Percentiles rank a stretch among this genome's conserved stretches.
phyloP scores from a whole-genome alignment of 768 basidiomycete genomes.

The Suillus variegatus region DNA sequence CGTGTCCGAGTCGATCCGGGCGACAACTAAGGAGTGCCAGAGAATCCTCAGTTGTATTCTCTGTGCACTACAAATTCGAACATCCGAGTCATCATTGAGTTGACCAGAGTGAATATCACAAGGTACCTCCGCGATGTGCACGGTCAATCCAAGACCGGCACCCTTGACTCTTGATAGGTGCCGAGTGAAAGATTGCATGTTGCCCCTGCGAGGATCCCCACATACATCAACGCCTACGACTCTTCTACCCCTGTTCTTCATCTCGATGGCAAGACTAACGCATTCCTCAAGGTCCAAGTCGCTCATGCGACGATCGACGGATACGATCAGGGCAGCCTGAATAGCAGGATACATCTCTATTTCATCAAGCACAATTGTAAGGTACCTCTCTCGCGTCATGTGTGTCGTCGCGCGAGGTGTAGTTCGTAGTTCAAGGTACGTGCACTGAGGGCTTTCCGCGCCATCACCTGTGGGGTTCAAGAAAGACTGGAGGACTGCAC shows the following conservation, averaged over 20 bases:
- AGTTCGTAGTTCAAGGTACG: constrained; percentile 81
- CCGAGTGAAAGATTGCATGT: constrained; percentile 50
- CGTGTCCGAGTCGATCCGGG: constrained; percentile 77
- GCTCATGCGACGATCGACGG: constrained; percentile 74
- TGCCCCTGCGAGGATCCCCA: constrained; percentile 67
- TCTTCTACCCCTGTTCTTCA: constrained; percentile 58
- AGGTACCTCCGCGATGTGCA: constrained; percentile 80
- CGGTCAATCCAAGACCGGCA: constrained; percentile 69
- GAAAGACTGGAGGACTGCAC: constrained; percentile 67
- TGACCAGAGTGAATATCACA: constrained; percentile 9
- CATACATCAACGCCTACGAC: constrained; percentile 83
- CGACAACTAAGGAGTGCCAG: constrained; percentile 56
- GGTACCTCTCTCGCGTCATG: constrained; percentile 64
- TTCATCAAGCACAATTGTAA: constrained; percentile 65
- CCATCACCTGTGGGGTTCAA: constrained; percentile 35
- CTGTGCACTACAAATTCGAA: constrained; percentile 38
- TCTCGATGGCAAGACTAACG: constrained; percentile 52
- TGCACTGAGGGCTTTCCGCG: constrained; percentile 49
- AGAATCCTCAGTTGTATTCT: constrained; percentile 59
- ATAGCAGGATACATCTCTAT: constrained; percentile 55
- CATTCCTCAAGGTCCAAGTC: constrained; percentile 52
- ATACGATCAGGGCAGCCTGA: constrained; percentile 65
- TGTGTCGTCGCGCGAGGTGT: constrained; percentile 62
- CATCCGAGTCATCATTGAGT: no score
- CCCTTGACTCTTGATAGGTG: constrained; percentile 55